Conservation (phyloP, 345 rosid species). For the Fremontodendron californicum region DNA sequence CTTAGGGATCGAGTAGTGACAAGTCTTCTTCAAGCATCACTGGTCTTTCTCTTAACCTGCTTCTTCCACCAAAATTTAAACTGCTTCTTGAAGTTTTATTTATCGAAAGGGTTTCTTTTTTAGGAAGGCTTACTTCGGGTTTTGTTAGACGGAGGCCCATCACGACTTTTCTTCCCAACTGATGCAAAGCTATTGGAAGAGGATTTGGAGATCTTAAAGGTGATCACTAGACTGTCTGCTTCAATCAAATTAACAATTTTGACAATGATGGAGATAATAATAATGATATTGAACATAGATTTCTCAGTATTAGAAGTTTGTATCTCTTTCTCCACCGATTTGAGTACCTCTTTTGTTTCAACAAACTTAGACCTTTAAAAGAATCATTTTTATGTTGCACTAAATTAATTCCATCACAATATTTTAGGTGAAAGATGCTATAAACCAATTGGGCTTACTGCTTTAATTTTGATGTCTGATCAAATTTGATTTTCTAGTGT, state of each 20-base stretch:
- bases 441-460: neutral
- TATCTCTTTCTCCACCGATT: neutral
- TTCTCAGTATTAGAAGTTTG: neutral
- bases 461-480: neutral
- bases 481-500: neutral
- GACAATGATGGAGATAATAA: neutral
- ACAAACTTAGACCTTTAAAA: neutral
- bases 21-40: slow-evolving; percentile 90
- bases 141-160: slow-evolving; percentile 79
- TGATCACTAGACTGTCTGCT: slow-evolving; percentile 22
- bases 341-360: neutral
- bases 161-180: slow-evolving; percentile 55
- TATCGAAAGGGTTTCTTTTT: slow-evolving; percentile 12
- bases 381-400: slow-evolving; percentile 3
- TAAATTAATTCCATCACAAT: too few relatives aligned
- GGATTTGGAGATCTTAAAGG: slow-evolving; percentile 89
- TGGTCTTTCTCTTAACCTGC: slow-evolving; percentile 49
- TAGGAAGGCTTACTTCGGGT: slow-evolving; percentile 93
- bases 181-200: slow-evolving; percentile 84
- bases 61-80: neutral
- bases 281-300: neutral
- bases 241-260: neutral
- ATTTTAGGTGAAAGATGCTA: neutral
- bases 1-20: slow-evolving; percentile 92
- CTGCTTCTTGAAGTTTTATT: slow-evolving; percentile 17